Base-by-base conservation (phyloP, 495 filamentous ascomycete genomes). In the Penicillium roqueforti region DNA sequence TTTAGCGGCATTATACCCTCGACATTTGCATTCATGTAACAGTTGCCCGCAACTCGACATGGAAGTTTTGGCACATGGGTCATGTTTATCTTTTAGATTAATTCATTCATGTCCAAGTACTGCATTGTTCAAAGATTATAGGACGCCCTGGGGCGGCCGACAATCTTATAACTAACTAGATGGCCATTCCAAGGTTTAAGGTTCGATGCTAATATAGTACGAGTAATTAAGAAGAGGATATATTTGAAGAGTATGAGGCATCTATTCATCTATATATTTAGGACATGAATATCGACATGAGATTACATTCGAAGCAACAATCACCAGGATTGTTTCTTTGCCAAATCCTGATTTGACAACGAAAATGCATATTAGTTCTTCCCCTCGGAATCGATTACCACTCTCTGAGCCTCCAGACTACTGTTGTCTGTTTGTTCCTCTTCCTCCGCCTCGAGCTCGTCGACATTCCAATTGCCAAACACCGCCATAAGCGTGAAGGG, bases 401-500 rank as follows among this genome's bases (percentile, higher is more conserved):
- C 59, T n/a, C 40, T 37, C 19, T 62, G 52, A 6, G 59, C 49
- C 49, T 59, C 59, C 3, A 62, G n/a, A 8, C 53, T 59, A 19
- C 53, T 59, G 3, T 8, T 45, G 19, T 58, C 51, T 1, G 51
- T 22, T 52, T 31, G 28, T 9, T 53, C 41, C 10, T 34, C 20
- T 9, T 53, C 41, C 10, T 34, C 20, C 22, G 29, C 51, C 11
- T 5, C 8, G 6, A 34, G 13, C 5, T 32, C n/a, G 14, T 25
- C 53, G 1, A 53, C 44, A 29, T 59, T 59, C 56, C 52, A 59
- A 14, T 56, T n/a, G 3, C 59, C 59, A 38, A 59, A 62, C 1
- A 62, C 56, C 0, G 59, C 59, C 0, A 62, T 48, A 3, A 55
- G 20, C 1, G 59, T 59, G 16, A 62, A 62, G 1, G 59, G 59